Base-by-base conservation (phyloP, 306 rosid species). In the Vicia villosa region DNA sequence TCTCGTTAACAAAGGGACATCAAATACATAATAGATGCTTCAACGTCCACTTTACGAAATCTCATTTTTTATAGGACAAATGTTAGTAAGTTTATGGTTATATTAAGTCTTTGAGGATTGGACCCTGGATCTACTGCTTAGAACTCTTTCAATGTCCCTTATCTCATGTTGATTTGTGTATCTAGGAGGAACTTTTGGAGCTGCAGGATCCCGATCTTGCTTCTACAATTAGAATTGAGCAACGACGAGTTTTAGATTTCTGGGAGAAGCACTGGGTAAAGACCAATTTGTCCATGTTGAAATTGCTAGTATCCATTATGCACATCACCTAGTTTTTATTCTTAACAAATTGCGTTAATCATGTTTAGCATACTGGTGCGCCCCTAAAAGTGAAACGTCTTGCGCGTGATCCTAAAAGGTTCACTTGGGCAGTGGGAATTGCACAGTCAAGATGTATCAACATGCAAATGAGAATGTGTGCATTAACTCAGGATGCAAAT, bases 351-450 rank as follows among this genome's bases (percentile, higher is more conserved):
- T 65, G 28, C 66, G 34, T 69, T 42, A 57, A 80, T 19, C 65
- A 77, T 19, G 51, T 79, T 63, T 82, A 94, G 98, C 98, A 90
- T 86, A 72, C 58, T 56, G 88, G 73, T 72, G 95, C 75, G 69
- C 97, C 96, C 60, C 92, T 94, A 45, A 94, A 94, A 79, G 79
- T 94, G 74, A 94, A 77, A 74, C 94, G 97, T 71, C 97, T 94
- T 75, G 97, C 95, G 71, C 87, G 67, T 51, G 87, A 90, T 68
- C 84, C 88, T 54, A 87, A 80, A 80, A 84, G 96, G 75, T 94
- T 94, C 85, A 78, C 80, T 76, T 94, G 98, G 98, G 98, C 96
- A 10, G 77, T 88, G 46, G 73, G 96, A 73, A 88, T 88, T 70
- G 98, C 89, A 73, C 96, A 90, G 77, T 88, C 96, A 73, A 90